These are phyloP conservation scores for Grigorovia transvaalensis DNA, from an alignment of 805 yeast species.

Conservation along the genomic window DNA sequence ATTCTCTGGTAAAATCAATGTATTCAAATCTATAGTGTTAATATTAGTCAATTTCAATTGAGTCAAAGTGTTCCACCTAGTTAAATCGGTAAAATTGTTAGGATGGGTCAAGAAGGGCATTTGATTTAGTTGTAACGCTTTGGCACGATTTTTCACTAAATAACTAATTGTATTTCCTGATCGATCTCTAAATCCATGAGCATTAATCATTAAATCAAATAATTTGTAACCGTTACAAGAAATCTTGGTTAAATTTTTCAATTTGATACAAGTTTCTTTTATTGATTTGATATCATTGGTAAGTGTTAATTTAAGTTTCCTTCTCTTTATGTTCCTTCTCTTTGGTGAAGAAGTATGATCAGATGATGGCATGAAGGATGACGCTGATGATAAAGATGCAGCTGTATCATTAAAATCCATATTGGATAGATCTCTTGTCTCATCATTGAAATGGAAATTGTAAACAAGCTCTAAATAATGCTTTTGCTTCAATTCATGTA, in stretches of 20 bases:
- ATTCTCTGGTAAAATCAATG: constrained; percentile 15
- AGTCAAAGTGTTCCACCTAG: constrained; percentile 22
- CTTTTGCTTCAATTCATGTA: neutral
- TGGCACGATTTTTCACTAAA: constrained; percentile 14
- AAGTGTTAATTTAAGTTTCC: neutral
- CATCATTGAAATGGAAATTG: neutral
- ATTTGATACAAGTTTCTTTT: constrained; percentile 8
- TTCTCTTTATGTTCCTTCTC: neutral
- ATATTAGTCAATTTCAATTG: constrained; percentile 11
- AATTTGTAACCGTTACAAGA: constrained; percentile 13
- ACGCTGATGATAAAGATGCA: neutral
- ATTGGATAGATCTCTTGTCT: neutral
- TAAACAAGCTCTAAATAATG: neutral
- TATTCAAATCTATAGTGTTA: constrained; percentile 17
- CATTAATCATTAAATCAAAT: constrained; percentile 19
- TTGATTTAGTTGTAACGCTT: constrained; percentile 9
- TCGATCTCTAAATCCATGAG: constrained; percentile 24
- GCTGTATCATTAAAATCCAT: neutral
- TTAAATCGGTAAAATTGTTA: constrained; percentile 14
- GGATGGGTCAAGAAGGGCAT: constrained; percentile 7
- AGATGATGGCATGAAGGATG: neutral
- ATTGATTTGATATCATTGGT: neutral
- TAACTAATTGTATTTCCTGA: constrained; percentile 22
- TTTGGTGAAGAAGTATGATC: neutral
- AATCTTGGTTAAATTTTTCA: constrained; percentile 16